Evolutionary conservation across 2,329 filamentous ascomycete genomes (phyloP), one percentile per base, ranked within the genome.

Genomic region (Zasmidium citrigriseum): DNA sequence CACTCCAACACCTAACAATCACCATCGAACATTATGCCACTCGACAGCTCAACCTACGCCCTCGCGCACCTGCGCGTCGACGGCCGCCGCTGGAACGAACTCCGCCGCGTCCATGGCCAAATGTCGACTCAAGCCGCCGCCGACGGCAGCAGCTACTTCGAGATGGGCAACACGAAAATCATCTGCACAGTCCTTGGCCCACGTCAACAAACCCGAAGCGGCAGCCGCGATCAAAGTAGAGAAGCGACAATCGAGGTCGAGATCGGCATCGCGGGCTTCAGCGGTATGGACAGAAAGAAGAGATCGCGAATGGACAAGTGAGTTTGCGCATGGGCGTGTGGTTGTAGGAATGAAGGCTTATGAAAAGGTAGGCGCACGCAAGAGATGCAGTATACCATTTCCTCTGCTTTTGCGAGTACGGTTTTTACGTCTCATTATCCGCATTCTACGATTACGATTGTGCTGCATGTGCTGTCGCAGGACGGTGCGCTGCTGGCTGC

Each of bases 111-210:
- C 52, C 87, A 91, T 71, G 93, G 90, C 49, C 90, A 96, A 76
- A 92, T 99, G 72, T 90, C 89, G 62, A 97, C 92, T 1, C 95
- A 97, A 76, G 89, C 93, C 60, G 89, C 93, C 51, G 92, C 93
- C 55, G 95, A 98, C 68, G 95, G 95, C 34, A 96, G 90, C 46
- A 91, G 89, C 61, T 96, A 96, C 76, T 86, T 98, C 59, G 91
- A 96, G 73, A 96, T 96, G 88, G 95, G 95, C 68, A 96, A 98
- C 77, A 99, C 95, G 21, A 95, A 96, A 73, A 89, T 99, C 67
- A 90, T 98, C 77, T 97, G 93, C 77, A 91, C 93, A 22, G 88
- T 99, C 49, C 86, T 88, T 1, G 95, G 95, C 0, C 95, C 95
- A 0, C 86, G 85, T 38, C 95, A 99, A 76, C 82, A 83, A 51